These are phyloP conservation scores for Aspergillus proliferans DNA, from an alignment of 2,329 filamentous ascomycete species.

Conservation along the genomic window DNA sequence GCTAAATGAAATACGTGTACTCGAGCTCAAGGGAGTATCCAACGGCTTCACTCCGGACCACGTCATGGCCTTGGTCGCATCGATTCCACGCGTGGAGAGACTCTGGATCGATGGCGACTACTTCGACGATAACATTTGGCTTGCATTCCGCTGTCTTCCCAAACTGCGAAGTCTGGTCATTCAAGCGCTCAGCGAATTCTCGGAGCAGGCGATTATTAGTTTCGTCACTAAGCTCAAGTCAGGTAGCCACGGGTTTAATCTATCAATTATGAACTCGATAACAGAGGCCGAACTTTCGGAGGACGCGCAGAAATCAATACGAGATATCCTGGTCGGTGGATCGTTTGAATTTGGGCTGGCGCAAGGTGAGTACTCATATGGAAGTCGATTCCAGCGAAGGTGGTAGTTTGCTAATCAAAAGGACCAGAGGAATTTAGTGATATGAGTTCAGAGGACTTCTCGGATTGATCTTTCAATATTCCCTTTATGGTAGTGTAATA, in stretches of 20 bases:
- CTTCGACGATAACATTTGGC: constrained; percentile 23
- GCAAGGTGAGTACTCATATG: constrained; percentile 11
- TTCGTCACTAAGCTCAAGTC: constrained; percentile 24
- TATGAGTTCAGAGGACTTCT: constrained; percentile 12
- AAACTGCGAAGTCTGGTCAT: constrained; percentile 24
- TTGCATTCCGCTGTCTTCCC: constrained; percentile 19
- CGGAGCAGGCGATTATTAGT: constrained; percentile 22
- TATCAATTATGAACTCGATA: constrained; percentile 23
- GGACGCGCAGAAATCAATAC: constrained; percentile 22
- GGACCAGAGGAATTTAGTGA: constrained; percentile 19
- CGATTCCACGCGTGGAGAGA: constrained; percentile 24
- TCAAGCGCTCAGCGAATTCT: constrained; percentile 29
- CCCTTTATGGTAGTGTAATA: background rate
- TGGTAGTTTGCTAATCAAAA: constrained; percentile 4
- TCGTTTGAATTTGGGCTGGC: constrained; percentile 19
- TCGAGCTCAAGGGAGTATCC: constrained; percentile 30
- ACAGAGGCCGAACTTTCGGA: constrained; percentile 17
- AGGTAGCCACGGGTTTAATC: constrained; percentile 22
- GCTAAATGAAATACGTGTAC: constrained; percentile 23
- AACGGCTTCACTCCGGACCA: constrained; percentile 27
- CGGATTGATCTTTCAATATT: constrained; percentile 3
- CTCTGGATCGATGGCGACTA: constrained; percentile 27
- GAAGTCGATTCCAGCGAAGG: background rate
- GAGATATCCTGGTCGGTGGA: constrained; percentile 20
- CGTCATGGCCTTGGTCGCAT: constrained; percentile 20